Percentiles rank a stretch among this genome's conserved stretches.
Conservation (phyloP, 169 alveolate species). For the Cryptosporidium xiaoi region DNA sequence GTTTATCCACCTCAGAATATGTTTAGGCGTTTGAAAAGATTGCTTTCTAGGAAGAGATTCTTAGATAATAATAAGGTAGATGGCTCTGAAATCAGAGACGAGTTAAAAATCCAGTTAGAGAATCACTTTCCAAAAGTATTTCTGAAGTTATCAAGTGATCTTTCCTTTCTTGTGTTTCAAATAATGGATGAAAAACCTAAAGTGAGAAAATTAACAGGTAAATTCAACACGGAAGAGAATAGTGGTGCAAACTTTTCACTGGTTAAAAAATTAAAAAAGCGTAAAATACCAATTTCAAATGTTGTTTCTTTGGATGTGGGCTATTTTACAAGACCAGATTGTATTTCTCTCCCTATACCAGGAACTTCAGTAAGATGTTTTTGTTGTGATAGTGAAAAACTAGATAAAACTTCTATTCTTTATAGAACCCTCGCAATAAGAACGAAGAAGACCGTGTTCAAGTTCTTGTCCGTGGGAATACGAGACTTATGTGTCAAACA, state of each 20-base stretch:
- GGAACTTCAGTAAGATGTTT: not conserved
- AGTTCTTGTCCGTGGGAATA: conserved; percentile 21
- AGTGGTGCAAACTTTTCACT: not conserved
- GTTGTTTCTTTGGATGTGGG: conserved; percentile 38
- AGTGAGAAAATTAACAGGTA: too few species aligned
- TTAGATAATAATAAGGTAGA: not conserved
- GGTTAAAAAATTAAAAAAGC: conserved; percentile 1
- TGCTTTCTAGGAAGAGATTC: not conserved
- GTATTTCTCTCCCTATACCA: conserved; percentile 32
- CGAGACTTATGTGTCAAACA: conserved; percentile 39
- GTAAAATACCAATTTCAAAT: conserved; percentile 30
- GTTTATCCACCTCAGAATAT: conserved; percentile 44
- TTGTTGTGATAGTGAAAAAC: conserved; percentile 22
- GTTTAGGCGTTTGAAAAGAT: conserved; percentile 14
- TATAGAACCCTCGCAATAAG: conserved; percentile 34
- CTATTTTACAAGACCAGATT: conserved; percentile 25
- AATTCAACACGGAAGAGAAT: not conserved
- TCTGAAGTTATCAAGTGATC: conserved; percentile 24
- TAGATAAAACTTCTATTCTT: conserved; percentile 31
- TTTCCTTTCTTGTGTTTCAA: conserved; percentile 5
- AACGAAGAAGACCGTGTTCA: conserved; percentile 29
- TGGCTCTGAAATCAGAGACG: not conserved
- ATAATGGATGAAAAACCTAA: not conserved
- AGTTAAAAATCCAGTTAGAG: not conserved
- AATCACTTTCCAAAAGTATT: conserved; percentile 49